phyloP scores from a whole-genome alignment of 2,329 filamentous ascomycete genomes.

The Graphilbum sp. region DNA sequence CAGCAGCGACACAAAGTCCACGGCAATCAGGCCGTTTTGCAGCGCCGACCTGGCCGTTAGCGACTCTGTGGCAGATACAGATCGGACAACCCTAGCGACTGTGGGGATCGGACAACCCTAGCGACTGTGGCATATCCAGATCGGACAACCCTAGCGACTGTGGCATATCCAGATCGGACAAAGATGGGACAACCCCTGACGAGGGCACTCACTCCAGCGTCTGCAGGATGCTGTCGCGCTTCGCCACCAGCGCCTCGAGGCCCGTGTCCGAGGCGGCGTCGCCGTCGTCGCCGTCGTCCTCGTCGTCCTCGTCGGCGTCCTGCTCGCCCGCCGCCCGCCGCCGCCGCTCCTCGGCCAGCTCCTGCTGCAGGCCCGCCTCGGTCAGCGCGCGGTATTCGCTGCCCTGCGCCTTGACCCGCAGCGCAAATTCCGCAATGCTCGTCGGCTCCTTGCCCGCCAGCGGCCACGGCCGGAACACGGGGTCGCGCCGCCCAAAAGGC shows the following conservation, averaged over 20 bases:
- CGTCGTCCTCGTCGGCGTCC: constrained; percentile 28
- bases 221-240: constrained; percentile 39
- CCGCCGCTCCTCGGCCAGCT: constrained; percentile 38
- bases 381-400: constrained; percentile 71
- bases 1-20: constrained; percentile 72
- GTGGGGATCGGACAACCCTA: too few relatives aligned
- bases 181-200: too few relatives aligned
- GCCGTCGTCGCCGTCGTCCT: constrained; percentile 30
- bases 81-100: too few relatives aligned
- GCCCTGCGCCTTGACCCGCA: constrained; percentile 61
- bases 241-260: constrained; percentile 22
- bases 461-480: constrained; percentile 41
- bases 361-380: constrained; percentile 53
- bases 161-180: too few relatives aligned
- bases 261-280: too few relatives aligned
- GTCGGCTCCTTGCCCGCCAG: constrained; percentile 38
- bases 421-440: constrained; percentile 57
- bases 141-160: too few relatives aligned
- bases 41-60: constrained; percentile 24
- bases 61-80: too few relatives aligned
- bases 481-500: constrained; percentile 9
- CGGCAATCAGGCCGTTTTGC: constrained; percentile 49
- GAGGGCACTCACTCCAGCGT: constrained; percentile 42
- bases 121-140: too few relatives aligned
- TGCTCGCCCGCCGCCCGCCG: constrained; percentile 11